Evolutionary conservation across 2,329 filamentous ascomycete species (phyloP), one percentile per base, ranked within the genome.

Genomic region (Chaetothyriales sp.): DNA sequence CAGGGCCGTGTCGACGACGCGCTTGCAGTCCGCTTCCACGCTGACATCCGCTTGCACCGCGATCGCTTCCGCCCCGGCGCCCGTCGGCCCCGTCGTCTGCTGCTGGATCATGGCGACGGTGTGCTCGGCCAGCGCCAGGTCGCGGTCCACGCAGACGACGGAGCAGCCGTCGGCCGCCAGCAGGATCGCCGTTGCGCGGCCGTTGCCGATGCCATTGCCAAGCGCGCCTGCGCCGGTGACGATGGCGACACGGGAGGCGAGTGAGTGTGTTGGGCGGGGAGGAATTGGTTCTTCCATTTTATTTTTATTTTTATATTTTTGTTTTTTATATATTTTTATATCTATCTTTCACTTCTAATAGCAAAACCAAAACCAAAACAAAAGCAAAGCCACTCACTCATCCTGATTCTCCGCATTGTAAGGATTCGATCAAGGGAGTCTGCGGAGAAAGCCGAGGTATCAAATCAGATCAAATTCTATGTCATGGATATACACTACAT

Each of bases 121-220:
- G 44, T 68, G 69, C 26, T 70, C 61, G 0, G 78, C 79, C 60
- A 73, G 71, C 0, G 66, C 61, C 0, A 70, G 47, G 36, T 76
- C 70, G 42, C 71, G 59, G 57, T 83, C 79, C 0, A 79, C 65
- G 57, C 78, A 81, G n/a, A 81, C 62, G 2, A 83, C 76, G 3
- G 69, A 64, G 58, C 73, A 76, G 7, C 78, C 77, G 22, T 79
- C 77, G 47, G 75, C 70, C 3, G 78, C 77, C 1, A 83, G 67
- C 26, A 82, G 68, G 44, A 82, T 74, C 2, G 78, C 73, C 50
- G 74, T 73, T 0, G 73, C 78, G 36, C 73, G 71, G 0, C 77
- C 78, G 55, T 81, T 82, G 3, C 78, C 78, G 44, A 81, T 76
- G 0, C 76, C 78, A 43, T 77, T 72, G 26, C 71, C 74, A 20